Evolutionary conservation across 2,329 filamentous ascomycete species (phyloP).

Genomic region (Penicillium sp.): DNA sequence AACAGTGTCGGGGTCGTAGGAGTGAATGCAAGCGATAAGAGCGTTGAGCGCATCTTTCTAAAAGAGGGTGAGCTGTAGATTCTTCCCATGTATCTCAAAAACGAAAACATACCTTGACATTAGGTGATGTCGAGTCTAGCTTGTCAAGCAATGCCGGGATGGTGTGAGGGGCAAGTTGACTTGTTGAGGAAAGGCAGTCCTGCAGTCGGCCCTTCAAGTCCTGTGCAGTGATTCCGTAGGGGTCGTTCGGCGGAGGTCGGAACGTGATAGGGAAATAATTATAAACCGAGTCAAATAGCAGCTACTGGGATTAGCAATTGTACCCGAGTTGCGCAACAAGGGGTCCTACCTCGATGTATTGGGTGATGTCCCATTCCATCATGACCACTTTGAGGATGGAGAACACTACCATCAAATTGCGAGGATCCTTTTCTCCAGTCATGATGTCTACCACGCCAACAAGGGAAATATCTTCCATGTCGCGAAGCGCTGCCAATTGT

Average conservation of each 20-base stretch:
- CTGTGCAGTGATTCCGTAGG: conserved; percentile 71
- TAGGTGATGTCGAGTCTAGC: conserved; percentile 69
- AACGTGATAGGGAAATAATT: conserved; percentile 76
- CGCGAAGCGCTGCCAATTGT: conserved; percentile 51
- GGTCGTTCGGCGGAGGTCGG: conserved; percentile 69
- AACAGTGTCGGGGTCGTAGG: conserved; percentile 63
- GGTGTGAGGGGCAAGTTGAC: conserved; percentile 67
- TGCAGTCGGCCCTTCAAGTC: conserved; percentile 67
- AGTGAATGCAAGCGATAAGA: conserved; percentile 62
- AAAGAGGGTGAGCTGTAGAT: background rate
- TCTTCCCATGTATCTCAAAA: background rate
- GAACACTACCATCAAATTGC: conserved; percentile 72
- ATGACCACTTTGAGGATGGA: conserved; percentile 69
- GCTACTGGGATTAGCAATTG: conserved; percentile 34
- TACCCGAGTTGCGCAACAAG: background rate
- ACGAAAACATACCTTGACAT: conserved; percentile 60
- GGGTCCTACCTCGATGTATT: conserved; percentile 58
- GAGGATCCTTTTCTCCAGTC: conserved; percentile 70
- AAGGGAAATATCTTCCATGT: conserved; percentile 64
- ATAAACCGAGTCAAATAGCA: conserved; percentile 69
- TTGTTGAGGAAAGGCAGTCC: conserved; percentile 66
- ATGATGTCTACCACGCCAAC: conserved; percentile 67
- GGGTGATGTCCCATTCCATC: conserved; percentile 68
- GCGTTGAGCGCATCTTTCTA: conserved; percentile 68
- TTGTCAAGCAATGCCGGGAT: conserved; percentile 72